These are phyloP conservation scores for Apiotrichum porosum DNA, from an alignment of 1,284 basidiomycete genomes.

Conservation along the genomic window DNA sequence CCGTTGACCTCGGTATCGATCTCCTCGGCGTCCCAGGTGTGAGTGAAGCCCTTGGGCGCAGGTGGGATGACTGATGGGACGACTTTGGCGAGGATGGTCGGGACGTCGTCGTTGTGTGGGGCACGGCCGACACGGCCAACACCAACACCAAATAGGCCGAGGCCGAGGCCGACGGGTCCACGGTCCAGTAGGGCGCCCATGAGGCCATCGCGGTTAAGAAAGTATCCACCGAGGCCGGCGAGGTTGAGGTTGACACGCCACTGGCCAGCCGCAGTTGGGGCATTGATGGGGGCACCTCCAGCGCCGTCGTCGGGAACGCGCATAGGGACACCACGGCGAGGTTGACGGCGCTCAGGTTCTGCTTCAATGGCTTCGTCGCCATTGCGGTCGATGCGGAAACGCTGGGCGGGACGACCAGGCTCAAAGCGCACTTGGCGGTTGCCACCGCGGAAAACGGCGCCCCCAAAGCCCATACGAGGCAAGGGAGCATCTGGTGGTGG, in stretches of 20 bases:
- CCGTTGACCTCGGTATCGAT: slow-evolving; percentile 5
- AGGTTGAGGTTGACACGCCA: too few relatives aligned
- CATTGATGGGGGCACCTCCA: not conserved
- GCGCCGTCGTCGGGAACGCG: not conserved
- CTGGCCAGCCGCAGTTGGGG: too few relatives aligned
- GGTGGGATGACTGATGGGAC: slow-evolving; percentile 7
- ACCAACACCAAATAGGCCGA: not conserved
- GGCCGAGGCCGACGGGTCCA: not conserved
- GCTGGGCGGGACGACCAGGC: not conserved
- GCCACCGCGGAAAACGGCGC: slow-evolving; percentile 24
- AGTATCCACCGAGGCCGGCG: too few relatives aligned
- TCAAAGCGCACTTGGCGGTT: slow-evolving; percentile 18
- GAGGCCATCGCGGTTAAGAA: not conserved
- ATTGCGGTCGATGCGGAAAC: not conserved
- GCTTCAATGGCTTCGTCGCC: not conserved
- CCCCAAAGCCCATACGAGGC: slow-evolving; percentile 15
- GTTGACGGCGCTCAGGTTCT: not conserved
- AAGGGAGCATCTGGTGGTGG: slow-evolving; percentile 2
- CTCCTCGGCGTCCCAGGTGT: slow-evolving; percentile 28
- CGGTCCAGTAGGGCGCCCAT: not conserved
- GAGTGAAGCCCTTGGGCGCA: slow-evolving; percentile 17
- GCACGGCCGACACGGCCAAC: not conserved
- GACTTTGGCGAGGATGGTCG: slow-evolving; percentile 22
- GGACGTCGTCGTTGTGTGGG: slow-evolving; percentile 15
- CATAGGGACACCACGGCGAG: not conserved